These are phyloP conservation scores for Thyridium curvatum DNA, from an alignment of 2,329 filamentous ascomycete species.

Conservation along the genomic window DNA sequence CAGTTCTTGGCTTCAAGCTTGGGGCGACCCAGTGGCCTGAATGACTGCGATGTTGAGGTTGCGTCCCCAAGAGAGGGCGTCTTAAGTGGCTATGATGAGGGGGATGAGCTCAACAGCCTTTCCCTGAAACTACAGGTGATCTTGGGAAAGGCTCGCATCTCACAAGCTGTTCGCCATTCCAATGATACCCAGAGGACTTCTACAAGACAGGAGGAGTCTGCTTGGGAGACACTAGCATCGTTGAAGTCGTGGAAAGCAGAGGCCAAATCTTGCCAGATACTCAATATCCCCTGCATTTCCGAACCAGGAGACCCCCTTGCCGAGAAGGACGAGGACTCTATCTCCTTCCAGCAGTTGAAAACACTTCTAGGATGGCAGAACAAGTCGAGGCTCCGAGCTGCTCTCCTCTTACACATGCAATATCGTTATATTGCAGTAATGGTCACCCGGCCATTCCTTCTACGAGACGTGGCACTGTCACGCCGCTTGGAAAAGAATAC, in stretches of 20 bases:
- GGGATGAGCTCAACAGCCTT: constrained; percentile 19
- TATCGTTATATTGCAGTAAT: constrained; percentile 24
- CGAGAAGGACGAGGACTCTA: constrained; percentile 5
- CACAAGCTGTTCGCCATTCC: constrained; percentile 7
- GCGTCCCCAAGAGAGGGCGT: constrained; percentile 19
- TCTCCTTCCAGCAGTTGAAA: constrained; percentile 19
- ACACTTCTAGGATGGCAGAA: constrained; percentile 18
- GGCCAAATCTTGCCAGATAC: constrained; percentile 10
- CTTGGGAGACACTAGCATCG: background rate
- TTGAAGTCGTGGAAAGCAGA: constrained; percentile 17
- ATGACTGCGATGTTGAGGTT: constrained; percentile 26
- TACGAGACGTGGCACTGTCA: constrained; percentile 8
- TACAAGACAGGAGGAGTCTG: background rate
- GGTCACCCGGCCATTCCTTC: constrained; percentile 20
- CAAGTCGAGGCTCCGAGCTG: constrained; percentile 17
- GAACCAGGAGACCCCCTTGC: constrained; percentile 7
- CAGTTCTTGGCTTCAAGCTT: constrained; percentile 28
- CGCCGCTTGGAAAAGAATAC: background rate
- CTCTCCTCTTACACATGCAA: constrained; percentile 21
- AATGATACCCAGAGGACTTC: too few species aligned
- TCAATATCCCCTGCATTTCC: constrained; percentile 14
- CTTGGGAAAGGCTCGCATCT: constrained; percentile 16
- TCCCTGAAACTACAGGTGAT: constrained; percentile 22
- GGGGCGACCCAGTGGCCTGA: constrained; percentile 25
- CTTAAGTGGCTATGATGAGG: constrained; percentile 17